Evolutionary conservation across 2,329 filamentous ascomycete species (phyloP).

Genomic region (Aspergillus spinulosporus): DNA sequence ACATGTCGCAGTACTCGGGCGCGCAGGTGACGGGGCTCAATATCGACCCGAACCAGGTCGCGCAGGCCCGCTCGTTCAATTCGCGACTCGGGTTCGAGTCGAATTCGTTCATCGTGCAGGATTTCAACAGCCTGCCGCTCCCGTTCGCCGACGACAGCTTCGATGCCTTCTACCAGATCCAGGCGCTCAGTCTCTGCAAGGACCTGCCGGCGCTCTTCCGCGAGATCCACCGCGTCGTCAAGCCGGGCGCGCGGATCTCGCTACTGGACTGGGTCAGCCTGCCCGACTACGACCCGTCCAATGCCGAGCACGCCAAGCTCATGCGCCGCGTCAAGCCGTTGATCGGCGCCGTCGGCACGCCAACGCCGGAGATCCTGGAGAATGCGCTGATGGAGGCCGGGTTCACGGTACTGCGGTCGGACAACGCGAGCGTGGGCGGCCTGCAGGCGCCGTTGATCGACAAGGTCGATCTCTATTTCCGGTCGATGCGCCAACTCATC

Average conservation of each 20-base stretch:
- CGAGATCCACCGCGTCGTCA: slow-evolving; percentile 53
- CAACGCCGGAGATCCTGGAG: slow-evolving; percentile 52
- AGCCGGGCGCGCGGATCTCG: slow-evolving; percentile 53
- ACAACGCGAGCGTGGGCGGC: slow-evolving; percentile 55
- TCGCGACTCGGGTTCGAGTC: slow-evolving; percentile 47
- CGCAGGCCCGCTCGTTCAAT: slow-evolving; percentile 50
- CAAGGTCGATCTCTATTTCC: slow-evolving; percentile 57
- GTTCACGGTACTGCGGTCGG: slow-evolving; percentile 50
- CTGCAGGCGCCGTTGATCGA: slow-evolving; percentile 56
- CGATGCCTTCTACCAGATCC: slow-evolving; percentile 60
- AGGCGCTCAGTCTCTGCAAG: slow-evolving; percentile 56
- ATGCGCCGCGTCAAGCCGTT: slow-evolving; percentile 58
- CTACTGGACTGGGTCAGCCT: slow-evolving; percentile 57
- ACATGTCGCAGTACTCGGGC: slow-evolving; percentile 53
- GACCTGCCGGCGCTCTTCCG: slow-evolving; percentile 50
- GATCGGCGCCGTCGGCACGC: slow-evolving; percentile 57
- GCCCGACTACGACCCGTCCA: slow-evolving; percentile 50
- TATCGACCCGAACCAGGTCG: slow-evolving; percentile 56
- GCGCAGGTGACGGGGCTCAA: slow-evolving; percentile 54
- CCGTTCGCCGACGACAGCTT: slow-evolving; percentile 53
- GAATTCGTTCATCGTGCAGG: slow-evolving; percentile 50
- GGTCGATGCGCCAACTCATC: slow-evolving; percentile 52
- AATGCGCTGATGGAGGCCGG: slow-evolving; percentile 50
- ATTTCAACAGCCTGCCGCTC: slow-evolving; percentile 55
- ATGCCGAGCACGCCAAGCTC: slow-evolving; percentile 51